Evolutionary conservation across 306 rosid genomes (phyloP).

Genomic region (Cicer bijugum): DNA sequence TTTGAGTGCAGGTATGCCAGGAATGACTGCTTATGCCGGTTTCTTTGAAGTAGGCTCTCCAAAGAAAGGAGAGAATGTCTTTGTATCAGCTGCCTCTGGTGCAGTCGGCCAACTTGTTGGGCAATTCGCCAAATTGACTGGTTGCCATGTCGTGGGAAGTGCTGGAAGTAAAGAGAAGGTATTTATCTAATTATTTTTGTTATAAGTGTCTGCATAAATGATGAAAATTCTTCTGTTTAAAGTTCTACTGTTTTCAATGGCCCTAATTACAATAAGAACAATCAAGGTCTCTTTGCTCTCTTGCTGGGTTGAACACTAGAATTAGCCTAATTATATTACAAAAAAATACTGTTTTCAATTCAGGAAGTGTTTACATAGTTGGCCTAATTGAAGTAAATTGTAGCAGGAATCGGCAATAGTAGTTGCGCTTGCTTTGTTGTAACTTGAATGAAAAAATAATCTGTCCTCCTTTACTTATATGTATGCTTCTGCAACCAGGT

Average conservation of each 20-base stretch:
- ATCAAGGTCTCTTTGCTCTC: neutral
- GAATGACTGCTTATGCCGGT: conserved; percentile 48
- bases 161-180: conserved; percentile 56
- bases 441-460: neutral
- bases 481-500: conserved; percentile 29
- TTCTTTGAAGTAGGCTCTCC: conserved; percentile 45
- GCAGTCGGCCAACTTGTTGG: conserved; percentile 51
- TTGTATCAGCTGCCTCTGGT: conserved; percentile 48
- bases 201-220: neutral
- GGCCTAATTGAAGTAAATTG: neutral
- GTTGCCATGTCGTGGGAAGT: conserved; percentile 56
- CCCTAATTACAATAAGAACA: neutral
- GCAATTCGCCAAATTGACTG: conserved; percentile 41
- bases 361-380: neutral
- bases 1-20: conserved; percentile 50
- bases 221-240: neutral
- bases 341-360: neutral
- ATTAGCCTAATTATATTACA: conserved; percentile 6
- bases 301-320: neutral
- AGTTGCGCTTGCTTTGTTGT: neutral
- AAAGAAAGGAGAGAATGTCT: conserved; percentile 44
- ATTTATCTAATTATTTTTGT: neutral
- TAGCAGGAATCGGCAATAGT: conserved; percentile 9
- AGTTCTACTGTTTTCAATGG: neutral
- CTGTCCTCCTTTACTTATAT: neutral